Evolutionary conservation across 148 eudicot genomes (phyloP), one percentile per base, ranked within the genome.

Genomic region (Euryodendron excelsum): DNA sequence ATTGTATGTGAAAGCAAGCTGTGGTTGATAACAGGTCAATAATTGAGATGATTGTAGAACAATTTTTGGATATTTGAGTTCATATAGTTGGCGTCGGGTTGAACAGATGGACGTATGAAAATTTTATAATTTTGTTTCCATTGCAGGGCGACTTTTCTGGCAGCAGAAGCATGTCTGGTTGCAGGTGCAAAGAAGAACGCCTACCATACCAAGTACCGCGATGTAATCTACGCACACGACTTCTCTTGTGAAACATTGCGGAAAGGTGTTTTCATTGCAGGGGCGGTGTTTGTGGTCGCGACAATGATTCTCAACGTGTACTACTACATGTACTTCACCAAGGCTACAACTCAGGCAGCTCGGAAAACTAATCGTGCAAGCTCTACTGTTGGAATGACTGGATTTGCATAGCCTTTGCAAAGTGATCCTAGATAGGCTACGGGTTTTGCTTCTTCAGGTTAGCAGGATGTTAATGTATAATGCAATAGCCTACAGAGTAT

Each of bases 201-300:
- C 18, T 93, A 93, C 80, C 97, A 93, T 85, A 93, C 97, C 58
- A 84, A 78, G 74, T 92, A 93, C 45, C 78, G 91, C 2, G 75
- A 88, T 10, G 5, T 27, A 63, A 36, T 14, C 12, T 41, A 41
- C 8, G 45, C 45, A 41, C 4, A 41, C 8, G 84, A 92, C 84
- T 89, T 93, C 63, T 96, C 99, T 7, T 96, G 99, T 76, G 98
- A 91, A 80, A 61, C 92, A 25, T 68, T 96, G 64, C 79, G 99
- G 69, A 96, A 93, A 82, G 99, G 98, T 23, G 86, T 96, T 71
- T 96, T 96, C 75, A 89, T 96, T 52, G 89, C 99, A 28, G 99
- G 98, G 64, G 97, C 99, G 17, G 91, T 92, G n/a, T 96, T 96
- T 76, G 97, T 93, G 79, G 87, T 96, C 20, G 83, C 89, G 27